These are phyloP conservation scores for Cudoniella acicularis DNA, from an alignment of 495 filamentous ascomycete species.

Conservation along the genomic window DNA sequence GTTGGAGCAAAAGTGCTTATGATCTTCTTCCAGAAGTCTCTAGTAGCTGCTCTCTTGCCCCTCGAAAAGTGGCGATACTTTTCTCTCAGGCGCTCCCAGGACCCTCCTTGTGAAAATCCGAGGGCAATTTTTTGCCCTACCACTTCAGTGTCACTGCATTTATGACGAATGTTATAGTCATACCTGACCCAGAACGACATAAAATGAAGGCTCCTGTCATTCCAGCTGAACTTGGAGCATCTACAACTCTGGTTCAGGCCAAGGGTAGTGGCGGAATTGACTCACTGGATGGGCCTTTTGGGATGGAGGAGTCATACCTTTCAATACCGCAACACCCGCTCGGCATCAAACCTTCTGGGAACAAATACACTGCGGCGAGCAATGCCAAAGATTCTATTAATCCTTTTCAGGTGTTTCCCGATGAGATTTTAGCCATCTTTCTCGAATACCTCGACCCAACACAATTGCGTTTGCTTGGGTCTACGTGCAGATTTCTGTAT, in stretches of 20 bases:
- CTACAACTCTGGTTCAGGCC: not conserved
- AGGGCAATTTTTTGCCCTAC: constrained; percentile 2
- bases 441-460: constrained; percentile 69
- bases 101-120: not conserved
- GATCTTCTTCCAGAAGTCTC: no score
- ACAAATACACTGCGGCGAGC: constrained; percentile 63
- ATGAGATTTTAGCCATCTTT: constrained; percentile 75
- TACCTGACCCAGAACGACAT: not conserved
- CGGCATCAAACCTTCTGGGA: constrained; percentile 82
- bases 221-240: constrained; percentile 3
- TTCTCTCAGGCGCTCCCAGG: not conserved
- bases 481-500: constrained; percentile 84
- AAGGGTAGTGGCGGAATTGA: constrained; percentile 17
- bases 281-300: constrained; percentile 25
- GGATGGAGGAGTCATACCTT: constrained; percentile 24
- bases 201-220: constrained; percentile 19
- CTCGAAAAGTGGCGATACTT: not conserved
- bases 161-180: not conserved
- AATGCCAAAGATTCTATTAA: constrained; percentile 67
- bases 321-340: constrained; percentile 76
- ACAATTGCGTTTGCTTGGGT: constrained; percentile 63
- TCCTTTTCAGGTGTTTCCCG: constrained; percentile 61
- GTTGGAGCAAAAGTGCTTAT: no score
- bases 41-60: not conserved
- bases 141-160: constrained; percentile 2